Evolutionary conservation across 768 basidiomycete genomes (phyloP).

Genomic region (Termitomyces sp.): DNA sequence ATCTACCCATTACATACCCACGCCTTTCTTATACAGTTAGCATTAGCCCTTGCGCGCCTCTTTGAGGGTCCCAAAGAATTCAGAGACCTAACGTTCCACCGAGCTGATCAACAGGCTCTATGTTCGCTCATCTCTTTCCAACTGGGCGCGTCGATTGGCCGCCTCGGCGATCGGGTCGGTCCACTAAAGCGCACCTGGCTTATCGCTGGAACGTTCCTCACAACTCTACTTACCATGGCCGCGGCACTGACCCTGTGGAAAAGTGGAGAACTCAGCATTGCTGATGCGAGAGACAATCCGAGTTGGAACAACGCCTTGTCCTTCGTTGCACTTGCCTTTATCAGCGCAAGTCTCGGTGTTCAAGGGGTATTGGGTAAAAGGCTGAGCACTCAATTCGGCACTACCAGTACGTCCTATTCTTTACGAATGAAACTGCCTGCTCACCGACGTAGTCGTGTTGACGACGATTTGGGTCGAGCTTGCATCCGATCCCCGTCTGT

Average conservation of each 20-base stretch:
- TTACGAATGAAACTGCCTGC: neutral
- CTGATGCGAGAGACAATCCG: conserved; percentile 49
- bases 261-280: conserved; percentile 50
- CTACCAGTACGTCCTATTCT: conserved; percentile 48
- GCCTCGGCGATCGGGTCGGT: conserved; percentile 81
- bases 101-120: conserved; percentile 79
- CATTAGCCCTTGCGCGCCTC: conserved; percentile 77
- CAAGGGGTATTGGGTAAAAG: conserved; percentile 86
- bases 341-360: conserved; percentile 77
- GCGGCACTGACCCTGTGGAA: conserved; percentile 70
- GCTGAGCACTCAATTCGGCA: conserved; percentile 73
- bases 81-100: conserved; percentile 61
- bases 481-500: conserved; percentile 73
- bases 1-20: neutral
- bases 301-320: conserved; percentile 66
- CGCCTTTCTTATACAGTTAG: conserved; percentile 39
- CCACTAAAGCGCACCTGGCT: conserved; percentile 73
- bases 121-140: conserved; percentile 74
- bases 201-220: conserved; percentile 61
- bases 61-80: conserved; percentile 47
- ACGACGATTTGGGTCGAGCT: conserved; percentile 90
- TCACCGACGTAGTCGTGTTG: conserved; percentile 51
- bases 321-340: conserved; percentile 70
- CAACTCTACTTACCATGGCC: conserved; percentile 72
- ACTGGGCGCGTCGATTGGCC: conserved; percentile 69